Base-by-base conservation (phyloP, 2,329 filamentous ascomycete genomes). In the Alternaria solani region DNA sequence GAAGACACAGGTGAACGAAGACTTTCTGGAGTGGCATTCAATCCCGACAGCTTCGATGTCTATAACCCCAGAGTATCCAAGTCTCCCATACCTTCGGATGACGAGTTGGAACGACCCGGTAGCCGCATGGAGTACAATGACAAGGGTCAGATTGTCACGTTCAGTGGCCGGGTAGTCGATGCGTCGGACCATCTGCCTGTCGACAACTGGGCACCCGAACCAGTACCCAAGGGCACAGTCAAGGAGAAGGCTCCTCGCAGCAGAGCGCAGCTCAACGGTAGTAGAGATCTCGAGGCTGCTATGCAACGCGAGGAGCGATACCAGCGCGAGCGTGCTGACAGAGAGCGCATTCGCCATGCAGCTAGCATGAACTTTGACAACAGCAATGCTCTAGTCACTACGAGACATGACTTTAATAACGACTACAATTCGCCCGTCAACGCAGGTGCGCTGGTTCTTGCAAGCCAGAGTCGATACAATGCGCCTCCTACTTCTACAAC, bases 161-260 rank as follows among this genome's bases (percentile, higher is more conserved):
- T 91, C 64, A 90, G 93, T 72, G 91, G 91, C 7, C 85, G 89
- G 56, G 89, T 93, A 69, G 86, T 94, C 56, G 91, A 94, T 71
- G 91, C 91, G 1, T 92, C 90, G 0, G 91, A 94, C 75, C 91
- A 94, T 72, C 82, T 94, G 14, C 91, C 91, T 0, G 86, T 92
- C 74, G 88, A 91, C 56, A 87, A 87, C 1, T 93, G 90, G 90
- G 91, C 91, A 2, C 90, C 91, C 0, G 91, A 93, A 70, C 91
- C 91, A 0, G 89, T 91, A 67, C 84, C 85, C 23, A 90, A 89
- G 72, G 81, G 80, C 79, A 66, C 66, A 1, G 63, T 74, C 16
- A 85, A 75, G 43, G 78, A 81, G 25, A 77, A 78, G 4, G 70
- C 78, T 20, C 59, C 73, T 47, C 73, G 81, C 11, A 75, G 81